phyloP scores from a whole-genome alignment of 148 eudicot genomes.

The Arctostaphylos glauca region DNA sequence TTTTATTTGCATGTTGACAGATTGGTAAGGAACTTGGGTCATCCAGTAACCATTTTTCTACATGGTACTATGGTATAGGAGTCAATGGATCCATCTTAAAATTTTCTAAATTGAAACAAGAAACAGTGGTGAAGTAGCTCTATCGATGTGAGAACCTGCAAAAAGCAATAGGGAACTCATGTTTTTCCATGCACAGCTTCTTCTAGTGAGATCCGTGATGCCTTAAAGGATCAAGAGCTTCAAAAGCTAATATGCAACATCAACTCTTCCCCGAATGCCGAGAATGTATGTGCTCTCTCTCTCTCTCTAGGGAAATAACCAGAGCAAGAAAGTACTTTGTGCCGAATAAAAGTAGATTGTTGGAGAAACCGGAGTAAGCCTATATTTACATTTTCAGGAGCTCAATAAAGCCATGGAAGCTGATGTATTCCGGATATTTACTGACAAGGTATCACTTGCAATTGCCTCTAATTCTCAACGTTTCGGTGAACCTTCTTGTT shows the following conservation, averaged over 20 bases:
- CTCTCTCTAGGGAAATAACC: neutral
- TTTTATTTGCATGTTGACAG: no score
- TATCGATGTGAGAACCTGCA: neutral
- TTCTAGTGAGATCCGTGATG: constrained; percentile 62
- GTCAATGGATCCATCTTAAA: neutral
- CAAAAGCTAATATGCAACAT: constrained; percentile 54
- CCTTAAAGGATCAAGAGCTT: constrained; percentile 59
- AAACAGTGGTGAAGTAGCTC: neutral
- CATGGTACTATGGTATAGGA: neutral
- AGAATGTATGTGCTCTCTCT: constrained; percentile 40
- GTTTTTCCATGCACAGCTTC: constrained; percentile 52
- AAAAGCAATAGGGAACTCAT: neutral
- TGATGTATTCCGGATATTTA: constrained; percentile 51
- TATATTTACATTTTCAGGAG: constrained; percentile 37
- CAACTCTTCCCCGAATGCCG: constrained; percentile 50
- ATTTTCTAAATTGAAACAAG: neutral
- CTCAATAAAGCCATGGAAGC: constrained; percentile 64
- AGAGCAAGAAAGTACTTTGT: neutral
- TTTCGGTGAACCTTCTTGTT: neutral
- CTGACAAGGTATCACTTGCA: constrained; percentile 55
- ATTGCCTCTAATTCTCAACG: neutral
- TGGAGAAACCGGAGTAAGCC: neutral
- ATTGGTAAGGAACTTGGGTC: no score
- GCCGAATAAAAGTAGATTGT: neutral
- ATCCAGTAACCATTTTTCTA: no score